These are phyloP conservation scores for Taxillus chinensis DNA, from an alignment of 164 flowering plant species.

Conservation along the genomic window DNA sequence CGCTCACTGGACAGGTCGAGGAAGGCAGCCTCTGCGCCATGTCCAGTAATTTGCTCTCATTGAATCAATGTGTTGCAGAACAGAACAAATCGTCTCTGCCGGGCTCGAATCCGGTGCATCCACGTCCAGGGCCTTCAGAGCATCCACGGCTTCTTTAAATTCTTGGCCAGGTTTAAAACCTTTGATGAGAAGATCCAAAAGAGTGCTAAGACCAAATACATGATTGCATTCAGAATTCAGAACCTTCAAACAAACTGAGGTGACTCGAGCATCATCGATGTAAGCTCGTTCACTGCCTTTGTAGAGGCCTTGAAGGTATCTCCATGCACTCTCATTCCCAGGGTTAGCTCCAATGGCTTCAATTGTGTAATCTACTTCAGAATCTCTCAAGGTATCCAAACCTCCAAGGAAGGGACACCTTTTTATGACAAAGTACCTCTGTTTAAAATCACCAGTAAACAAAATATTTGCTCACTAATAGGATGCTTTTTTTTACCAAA, in stretches of 20 bases:
- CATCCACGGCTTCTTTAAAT: conserved; percentile 38
- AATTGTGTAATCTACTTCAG: conserved; percentile 59
- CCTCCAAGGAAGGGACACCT: conserved; percentile 80
- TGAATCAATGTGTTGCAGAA: conserved; percentile 59
- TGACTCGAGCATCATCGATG: conserved; percentile 36
- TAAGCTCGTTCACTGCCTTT: conserved; percentile 39
- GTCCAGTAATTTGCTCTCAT: conserved; percentile 74
- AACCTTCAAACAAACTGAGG: conserved; percentile 54
- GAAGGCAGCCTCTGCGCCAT: conserved; percentile 68
- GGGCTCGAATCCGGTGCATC: conserved; percentile 24
- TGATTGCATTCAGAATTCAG: conserved; percentile 25
- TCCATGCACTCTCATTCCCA: conserved; percentile 93
- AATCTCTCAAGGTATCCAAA: conserved; percentile 56
- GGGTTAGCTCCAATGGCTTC: conserved; percentile 67
- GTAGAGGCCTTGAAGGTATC: conserved; percentile 84
- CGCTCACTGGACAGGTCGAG: conserved; percentile 1
- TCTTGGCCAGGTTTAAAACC: conserved; percentile 55
- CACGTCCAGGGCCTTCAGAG: conserved; percentile 20
- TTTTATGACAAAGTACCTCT: conserved; percentile 84
- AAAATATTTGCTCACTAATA: neutral
- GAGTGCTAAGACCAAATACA: conserved; percentile 63
- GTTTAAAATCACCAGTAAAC: conserved; percentile 12
- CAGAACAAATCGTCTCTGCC: conserved; percentile 42
- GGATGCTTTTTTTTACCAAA: neutral
- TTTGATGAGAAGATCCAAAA: conserved; percentile 69